A percentile compares a stretch with the other conserved stretches of the same genome.
These are phyloP conservation scores for Metschnikowia lunata DNA, from an alignment of 805 yeast species.

Conservation along the genomic window DNA sequence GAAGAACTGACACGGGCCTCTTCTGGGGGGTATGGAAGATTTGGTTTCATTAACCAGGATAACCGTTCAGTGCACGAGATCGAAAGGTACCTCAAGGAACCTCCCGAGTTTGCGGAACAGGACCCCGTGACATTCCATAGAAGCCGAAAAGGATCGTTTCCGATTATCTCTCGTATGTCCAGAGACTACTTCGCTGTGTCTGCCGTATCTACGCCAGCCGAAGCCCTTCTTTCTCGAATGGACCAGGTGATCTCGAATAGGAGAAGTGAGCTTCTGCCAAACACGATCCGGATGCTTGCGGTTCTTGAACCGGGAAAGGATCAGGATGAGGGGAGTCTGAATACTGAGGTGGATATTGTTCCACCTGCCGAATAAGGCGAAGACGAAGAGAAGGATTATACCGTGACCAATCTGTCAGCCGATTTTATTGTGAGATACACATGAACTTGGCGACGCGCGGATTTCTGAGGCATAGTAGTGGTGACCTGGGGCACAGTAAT, in stretches of 20 bases:
- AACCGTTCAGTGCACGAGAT: background rate
- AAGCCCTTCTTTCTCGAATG: background rate
- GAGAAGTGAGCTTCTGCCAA: background rate
- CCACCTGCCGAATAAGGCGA: too few species aligned
- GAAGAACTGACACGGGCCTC: background rate
- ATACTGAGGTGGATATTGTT: background rate
- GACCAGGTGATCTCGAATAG: background rate
- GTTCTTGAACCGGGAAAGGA: background rate
- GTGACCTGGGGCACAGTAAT: too few species aligned
- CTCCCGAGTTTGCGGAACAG: background rate
- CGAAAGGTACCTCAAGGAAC: background rate
- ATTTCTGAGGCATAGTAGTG: too few species aligned
- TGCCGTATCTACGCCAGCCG: constrained; percentile 1
- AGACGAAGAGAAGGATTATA: too few species aligned
- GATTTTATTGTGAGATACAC: too few species aligned
- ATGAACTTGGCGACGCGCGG: too few species aligned
- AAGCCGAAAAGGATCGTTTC: background rate
- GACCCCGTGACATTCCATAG: background rate
- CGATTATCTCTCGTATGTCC: constrained; percentile 1
- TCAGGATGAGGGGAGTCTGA: background rate
- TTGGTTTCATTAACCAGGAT: background rate
- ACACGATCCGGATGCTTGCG: background rate
- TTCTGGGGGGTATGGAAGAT: background rate
- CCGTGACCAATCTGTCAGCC: too few species aligned
- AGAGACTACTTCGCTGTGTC: constrained; percentile 1